Evolutionary conservation across 768 basidiomycete species (phyloP), one percentile per base, ranked within the genome.

Genomic region (Tulasnella sp.): DNA sequence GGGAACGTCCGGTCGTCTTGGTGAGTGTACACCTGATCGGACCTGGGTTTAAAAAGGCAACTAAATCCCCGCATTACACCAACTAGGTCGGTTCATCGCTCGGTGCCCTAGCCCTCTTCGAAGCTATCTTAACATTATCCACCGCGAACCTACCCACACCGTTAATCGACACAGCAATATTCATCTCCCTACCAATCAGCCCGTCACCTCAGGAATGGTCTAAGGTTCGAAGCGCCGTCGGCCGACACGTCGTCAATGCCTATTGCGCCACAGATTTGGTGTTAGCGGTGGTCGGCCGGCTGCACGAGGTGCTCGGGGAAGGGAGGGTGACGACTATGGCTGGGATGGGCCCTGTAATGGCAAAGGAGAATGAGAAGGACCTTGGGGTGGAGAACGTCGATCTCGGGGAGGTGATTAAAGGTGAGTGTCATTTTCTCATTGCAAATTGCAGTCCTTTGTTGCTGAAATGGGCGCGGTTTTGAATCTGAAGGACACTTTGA

Each of bases 1-100:
- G 76, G 4, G 69, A 73, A 55, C 66, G 76, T 8, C 76, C 76
- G 0, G 72, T 73, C 7, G 67, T 72, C 3, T 67, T 77, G 32
- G 73, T 74, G 44, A 19, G 72, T 26, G 15, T 30, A 13, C 4
- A n/a, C 13, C 38, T 49, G 26, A n/a, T n/a, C n/a, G n/a, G n/a
- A n/a, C n/a, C n/a, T n/a, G n/a, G n/a, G n/a, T n/a, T n/a, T n/a
- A n/a, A 38, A 13, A 29, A 43, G 11, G 30, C 24, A 27, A 50
- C 23, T 48, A 21, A 53, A n/a, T 2, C 13, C 21, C 15, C 44
- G 26, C 30, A 3, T 21, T 24, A 1, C 29, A 21, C 11, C 1
- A 11, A 8, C 10, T 63, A 73, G 72, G 67, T 76, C 61, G 76
- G 75, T 0, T 71, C 71, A 17, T 75, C 74, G 4, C 68, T 75